Evolutionary conservation across 208 protist genomes (phyloP), one percentile per base, ranked within the genome.

Genomic region (Trypanosoma cruzi): DNA sequence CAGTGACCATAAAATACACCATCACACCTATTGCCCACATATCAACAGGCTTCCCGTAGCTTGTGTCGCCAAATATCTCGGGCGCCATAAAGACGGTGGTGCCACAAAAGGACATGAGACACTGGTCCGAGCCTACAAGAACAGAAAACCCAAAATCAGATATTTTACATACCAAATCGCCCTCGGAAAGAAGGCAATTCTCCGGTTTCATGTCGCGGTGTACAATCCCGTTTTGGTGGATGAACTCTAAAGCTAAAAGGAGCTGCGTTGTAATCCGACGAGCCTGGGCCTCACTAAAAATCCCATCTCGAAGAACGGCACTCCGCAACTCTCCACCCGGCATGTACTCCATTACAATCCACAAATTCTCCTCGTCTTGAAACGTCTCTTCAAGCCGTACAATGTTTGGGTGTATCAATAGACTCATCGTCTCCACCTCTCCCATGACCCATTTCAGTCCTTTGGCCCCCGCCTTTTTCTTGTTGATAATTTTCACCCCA

Each of bases 271-370:
- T 75, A 29, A 96, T 88, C 34, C 84, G 83, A 28, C 85, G 74
- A 14, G 72, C 70, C n/a, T 82, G 79, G 1, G 42, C 22, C 49
- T 97, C 90, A 26, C 71, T 79, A 64, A 90, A 77, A 28, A 0
- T 58, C 11, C 73, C 78, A 42, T 77, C 56, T 13, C 72, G 36
- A 18, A 73, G 67, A 20, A 92, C 46, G n/a, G 82, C 68, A 54
- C 80, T 55, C 50, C 93, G 84, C 13, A 97, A 71, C 50, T 90
- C 86, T 14, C 86, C 86, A 20, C 90, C 90, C 0, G 88, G 79
- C 26, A 97, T 72, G 48, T 94, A 95, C 76, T 98, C 94, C 92
- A 97, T 97, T 40, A 98, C 90, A 57, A 98, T 94, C 80, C 86
- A 98, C 14, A 98, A 63, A 46, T 67, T 84, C 1, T 71, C 55